phyloP scores from a whole-genome alignment of 495 filamentous ascomycete species.

The Xylaria flabelliformis region DNA sequence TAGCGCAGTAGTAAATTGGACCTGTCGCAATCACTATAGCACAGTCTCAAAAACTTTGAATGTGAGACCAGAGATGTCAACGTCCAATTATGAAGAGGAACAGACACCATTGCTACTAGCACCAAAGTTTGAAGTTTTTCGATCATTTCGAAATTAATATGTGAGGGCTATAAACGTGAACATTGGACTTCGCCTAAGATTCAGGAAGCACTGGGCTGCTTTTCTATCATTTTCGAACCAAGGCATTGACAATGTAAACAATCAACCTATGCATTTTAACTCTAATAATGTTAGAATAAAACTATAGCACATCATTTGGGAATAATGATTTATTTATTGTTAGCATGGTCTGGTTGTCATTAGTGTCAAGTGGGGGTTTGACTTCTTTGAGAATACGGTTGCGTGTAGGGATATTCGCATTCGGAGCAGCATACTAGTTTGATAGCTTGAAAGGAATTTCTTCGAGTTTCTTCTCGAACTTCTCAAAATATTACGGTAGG shows the following conservation, averaged over 20 bases:
- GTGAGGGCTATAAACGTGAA: not conserved
- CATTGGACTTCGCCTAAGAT: not conserved
- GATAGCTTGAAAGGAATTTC: not conserved
- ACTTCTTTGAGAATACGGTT: slow-evolving; percentile 13
- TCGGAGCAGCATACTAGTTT: not conserved
- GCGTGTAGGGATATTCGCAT: slow-evolving; percentile 10
- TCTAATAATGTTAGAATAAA: not conserved
- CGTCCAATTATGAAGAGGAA: not conserved
- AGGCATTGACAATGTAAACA: not conserved
- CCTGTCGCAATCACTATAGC: not conserved
- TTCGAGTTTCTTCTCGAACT: not conserved
- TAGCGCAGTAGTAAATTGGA: not conserved
- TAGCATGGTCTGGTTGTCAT: not conserved
- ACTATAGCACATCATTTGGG: not conserved
- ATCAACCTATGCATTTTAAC: not conserved
- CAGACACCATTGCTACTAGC: not conserved
- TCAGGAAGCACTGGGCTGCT: not conserved
- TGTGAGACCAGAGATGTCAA: not conserved
- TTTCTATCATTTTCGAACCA: not conserved
- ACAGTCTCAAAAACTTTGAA: not conserved
- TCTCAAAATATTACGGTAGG: not conserved
- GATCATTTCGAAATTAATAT: not conserved
- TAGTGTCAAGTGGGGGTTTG: not conserved
- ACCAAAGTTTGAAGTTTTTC: not conserved
- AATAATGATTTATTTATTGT: not conserved